Evolutionary conservation across 2,329 filamentous ascomycete species (phyloP).

Genomic region (Ophiostoma pallidulum): DNA sequence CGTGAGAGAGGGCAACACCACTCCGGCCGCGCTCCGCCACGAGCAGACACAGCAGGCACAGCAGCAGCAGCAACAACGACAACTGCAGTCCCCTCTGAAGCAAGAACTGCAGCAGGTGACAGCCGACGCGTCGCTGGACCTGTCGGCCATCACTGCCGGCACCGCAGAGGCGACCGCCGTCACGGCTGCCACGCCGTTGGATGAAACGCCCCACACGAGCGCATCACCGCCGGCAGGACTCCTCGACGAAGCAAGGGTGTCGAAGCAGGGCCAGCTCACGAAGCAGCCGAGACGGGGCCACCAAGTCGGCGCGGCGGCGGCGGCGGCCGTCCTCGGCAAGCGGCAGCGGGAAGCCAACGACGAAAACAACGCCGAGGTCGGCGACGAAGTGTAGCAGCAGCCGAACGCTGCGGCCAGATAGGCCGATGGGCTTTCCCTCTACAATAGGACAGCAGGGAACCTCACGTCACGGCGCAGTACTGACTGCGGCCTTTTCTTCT

Average conservation of each 20-base stretch:
- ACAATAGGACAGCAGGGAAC: too few relatives aligned
- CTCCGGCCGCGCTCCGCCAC: background rate
- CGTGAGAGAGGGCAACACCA: background rate
- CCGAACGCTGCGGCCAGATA: too few relatives aligned
- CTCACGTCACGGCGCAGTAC: too few relatives aligned
- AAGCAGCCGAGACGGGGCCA: background rate
- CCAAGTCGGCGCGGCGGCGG: background rate
- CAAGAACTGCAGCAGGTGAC: background rate
- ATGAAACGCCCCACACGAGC: conserved; percentile 2
- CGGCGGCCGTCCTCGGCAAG: background rate
- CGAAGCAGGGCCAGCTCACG: background rate
- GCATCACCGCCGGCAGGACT: background rate
- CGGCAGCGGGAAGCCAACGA: background rate
- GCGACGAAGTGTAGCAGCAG: background rate
- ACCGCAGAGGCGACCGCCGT: background rate
- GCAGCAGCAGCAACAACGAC: background rate
- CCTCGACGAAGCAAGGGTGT: background rate
- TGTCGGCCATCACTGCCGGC: background rate
- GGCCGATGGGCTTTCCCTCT: too few relatives aligned
- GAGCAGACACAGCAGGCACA: background rate
- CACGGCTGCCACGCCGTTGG: background rate
- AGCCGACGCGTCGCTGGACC: background rate
- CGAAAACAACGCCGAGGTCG: background rate
- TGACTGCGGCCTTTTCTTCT: too few relatives aligned
- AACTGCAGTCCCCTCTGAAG: background rate